Evolutionary conservation across 768 basidiomycete species (phyloP), one percentile per base, ranked within the genome.

Genomic region (Trametes cubensis): DNA sequence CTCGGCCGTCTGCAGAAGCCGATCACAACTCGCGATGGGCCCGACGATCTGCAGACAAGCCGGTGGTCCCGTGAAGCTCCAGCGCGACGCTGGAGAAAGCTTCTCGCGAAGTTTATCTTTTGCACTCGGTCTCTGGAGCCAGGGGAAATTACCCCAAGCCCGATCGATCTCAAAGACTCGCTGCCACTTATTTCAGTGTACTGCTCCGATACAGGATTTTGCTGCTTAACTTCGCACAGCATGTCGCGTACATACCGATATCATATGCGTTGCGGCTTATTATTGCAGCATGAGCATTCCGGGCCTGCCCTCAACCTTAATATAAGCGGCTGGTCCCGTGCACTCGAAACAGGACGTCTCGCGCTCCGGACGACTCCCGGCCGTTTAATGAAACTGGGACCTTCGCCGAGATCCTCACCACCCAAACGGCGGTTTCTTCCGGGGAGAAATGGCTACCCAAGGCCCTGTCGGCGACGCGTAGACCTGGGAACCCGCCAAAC

Each of bases 51-150:
- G 14, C 21, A 17, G 39, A 26, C 40, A 52, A n/a, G 48, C 40
- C 48, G 48, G 58, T 41, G 58, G 49, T 59, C 58, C 58, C 58
- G 58, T 59, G 58, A 59, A 59, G 58, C 49, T 51, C 49, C 49
- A 51, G 40, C 28, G 39, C 34, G 49, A 7, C n/a, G 28, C 41
- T 44, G 53, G 30, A 30, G 26, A 25, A 41, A 44, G 49, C 49
- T 49, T 52, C 49, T 42, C 23, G 39, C 28, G 44, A 59, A 59
- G 49, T 52, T 44, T 44, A 59, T 52, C 49, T 34, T 2, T 15
- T 20, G 23, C 40, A 23, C 18, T 49, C 41, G 20, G 50, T 21
- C 20, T 51, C 20, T 21, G 23, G 10, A 6, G 34, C 34, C 11
- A 34, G 34, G 34, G 14, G 41, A 41, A 21, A 38, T 30, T 18